These are phyloP conservation scores for Pelargonium cotyledonis DNA, from an alignment of 441 rosid genomes.

Conservation along the genomic window DNA sequence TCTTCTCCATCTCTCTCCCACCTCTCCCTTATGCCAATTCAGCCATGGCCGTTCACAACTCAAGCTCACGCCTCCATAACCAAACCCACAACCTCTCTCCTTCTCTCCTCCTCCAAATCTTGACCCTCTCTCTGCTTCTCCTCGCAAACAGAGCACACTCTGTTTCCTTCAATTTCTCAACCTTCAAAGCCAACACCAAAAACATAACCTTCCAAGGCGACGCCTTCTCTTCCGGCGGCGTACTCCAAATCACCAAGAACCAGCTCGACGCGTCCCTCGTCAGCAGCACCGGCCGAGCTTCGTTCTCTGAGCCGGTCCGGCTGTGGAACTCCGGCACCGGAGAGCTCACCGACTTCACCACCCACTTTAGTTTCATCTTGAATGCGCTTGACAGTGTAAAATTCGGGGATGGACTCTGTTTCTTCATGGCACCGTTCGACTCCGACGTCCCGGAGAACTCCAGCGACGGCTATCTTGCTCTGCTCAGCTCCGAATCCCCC, in stretches of 20 bases:
- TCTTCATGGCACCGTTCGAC: slow-evolving; percentile 40
- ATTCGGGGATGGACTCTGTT: slow-evolving; percentile 43
- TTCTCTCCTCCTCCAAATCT: slow-evolving; percentile 5
- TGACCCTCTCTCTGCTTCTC: slow-evolving; percentile 20
- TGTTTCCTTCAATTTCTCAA: slow-evolving; percentile 40
- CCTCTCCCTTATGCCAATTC: background rate
- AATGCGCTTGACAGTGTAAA: background rate
- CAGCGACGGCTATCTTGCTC: slow-evolving; percentile 36
- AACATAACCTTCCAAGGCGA: slow-evolving; percentile 45
- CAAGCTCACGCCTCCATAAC: background rate
- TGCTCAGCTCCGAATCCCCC: slow-evolving; percentile 23
- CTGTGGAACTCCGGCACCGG: slow-evolving; percentile 46
- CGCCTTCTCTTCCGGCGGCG: slow-evolving; percentile 23
- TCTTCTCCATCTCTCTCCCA: background rate
- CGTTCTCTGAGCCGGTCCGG: slow-evolving; percentile 32
- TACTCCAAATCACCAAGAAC: slow-evolving; percentile 43
- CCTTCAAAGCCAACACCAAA: slow-evolving; percentile 31
- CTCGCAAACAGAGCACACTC: slow-evolving; percentile 28
- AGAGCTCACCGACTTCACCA: slow-evolving; percentile 38
- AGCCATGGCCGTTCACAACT: background rate
- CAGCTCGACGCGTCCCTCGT: slow-evolving; percentile 19
- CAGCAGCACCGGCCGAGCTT: slow-evolving; percentile 40
- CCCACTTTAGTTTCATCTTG: slow-evolving; percentile 42
- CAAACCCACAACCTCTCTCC: background rate
- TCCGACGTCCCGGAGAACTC: slow-evolving; percentile 36